Evolutionary conservation across 768 basidiomycete species (phyloP).

Genomic region (Crepidotus variabilis): DNA sequence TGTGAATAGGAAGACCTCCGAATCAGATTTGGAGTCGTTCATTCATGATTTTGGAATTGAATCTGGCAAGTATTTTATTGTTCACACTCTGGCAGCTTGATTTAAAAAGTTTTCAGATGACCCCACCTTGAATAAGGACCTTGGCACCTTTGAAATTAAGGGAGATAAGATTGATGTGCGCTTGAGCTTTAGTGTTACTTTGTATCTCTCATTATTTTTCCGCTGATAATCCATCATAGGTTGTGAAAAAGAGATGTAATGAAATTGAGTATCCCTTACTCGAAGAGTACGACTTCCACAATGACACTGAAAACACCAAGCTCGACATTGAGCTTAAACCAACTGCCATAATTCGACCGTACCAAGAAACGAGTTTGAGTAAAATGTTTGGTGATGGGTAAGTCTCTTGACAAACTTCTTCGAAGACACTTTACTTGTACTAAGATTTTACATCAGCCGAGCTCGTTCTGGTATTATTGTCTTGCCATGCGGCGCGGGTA

Average conservation of each 20-base stretch:
- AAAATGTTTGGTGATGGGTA: slow-evolving; percentile 99
- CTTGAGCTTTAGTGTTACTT: too few relatives aligned
- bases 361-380: slow-evolving; percentile 96
- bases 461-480: slow-evolving; percentile 98
- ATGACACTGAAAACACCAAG: slow-evolving; percentile 94
- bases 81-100: too few relatives aligned
- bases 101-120: slow-evolving; percentile 55
- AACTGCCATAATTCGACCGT: slow-evolving; percentile 93
- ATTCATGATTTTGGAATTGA: slow-evolving; percentile 95
- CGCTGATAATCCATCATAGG: slow-evolving; percentile 40
- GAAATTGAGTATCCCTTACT: slow-evolving; percentile 97
- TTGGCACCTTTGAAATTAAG: slow-evolving; percentile 94
- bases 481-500: slow-evolving; percentile 96
- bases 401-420: slow-evolving; percentile 17
- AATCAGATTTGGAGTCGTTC: slow-evolving; percentile 84
- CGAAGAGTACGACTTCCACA: slow-evolving; percentile 98
- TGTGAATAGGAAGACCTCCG: slow-evolving; percentile 38
- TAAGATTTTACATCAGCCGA: slow-evolving; percentile 59
- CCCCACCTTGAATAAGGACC: slow-evolving; percentile 96
- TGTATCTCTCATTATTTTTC: slow-evolving; percentile 8
- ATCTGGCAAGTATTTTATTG: slow-evolving; percentile 47
- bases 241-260: slow-evolving; percentile 94
- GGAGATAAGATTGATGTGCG: slow-evolving; percentile 90
- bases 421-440: too few relatives aligned
- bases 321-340: slow-evolving; percentile 99